These are phyloP conservation scores for Hypoxylon sp. DNA, from an alignment of 2,329 filamentous ascomycete genomes.

Conservation along the genomic window DNA sequence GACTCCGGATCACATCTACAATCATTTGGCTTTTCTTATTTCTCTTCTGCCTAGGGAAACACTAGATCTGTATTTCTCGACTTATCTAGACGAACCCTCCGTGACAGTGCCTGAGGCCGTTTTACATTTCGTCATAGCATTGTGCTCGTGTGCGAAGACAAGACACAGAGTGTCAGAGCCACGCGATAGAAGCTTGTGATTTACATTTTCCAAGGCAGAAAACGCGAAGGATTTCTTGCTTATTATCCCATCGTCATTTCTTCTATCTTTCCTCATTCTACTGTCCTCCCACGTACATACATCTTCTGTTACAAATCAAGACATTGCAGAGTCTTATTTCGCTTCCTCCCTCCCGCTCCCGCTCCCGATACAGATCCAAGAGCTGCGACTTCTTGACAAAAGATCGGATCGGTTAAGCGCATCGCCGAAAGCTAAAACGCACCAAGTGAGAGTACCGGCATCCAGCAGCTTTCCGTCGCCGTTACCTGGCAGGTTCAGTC, in stretches of 20 bases:
- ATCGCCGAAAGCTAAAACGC: conserved; percentile 24
- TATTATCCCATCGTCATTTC: conserved; percentile 18
- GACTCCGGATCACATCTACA: conserved; percentile 11
- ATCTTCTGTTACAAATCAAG: conserved; percentile 8
- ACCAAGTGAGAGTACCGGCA: conserved; percentile 1
- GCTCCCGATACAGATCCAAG: not conserved
- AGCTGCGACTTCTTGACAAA: not conserved
- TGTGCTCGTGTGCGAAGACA: conserved; percentile 5
- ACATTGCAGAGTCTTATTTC: conserved; percentile 4
- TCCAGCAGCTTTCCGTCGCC: conserved; percentile 25
- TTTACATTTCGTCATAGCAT: conserved; percentile 18
- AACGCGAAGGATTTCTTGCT: conserved; percentile 16
- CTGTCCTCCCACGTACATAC: conserved; percentile 15
- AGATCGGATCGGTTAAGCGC: conserved; percentile 19
- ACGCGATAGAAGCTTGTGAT: conserved; percentile 27
- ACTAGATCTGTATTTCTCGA: conserved; percentile 20
- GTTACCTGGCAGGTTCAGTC: not conserved
- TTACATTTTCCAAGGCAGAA: conserved; percentile 28
- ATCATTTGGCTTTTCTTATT: conserved; percentile 6
- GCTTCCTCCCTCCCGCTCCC: conserved; percentile 1
- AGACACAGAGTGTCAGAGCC: conserved; percentile 6
- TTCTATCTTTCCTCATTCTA: not conserved
- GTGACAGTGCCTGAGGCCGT: conserved; percentile 21
- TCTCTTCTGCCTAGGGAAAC: conserved; percentile 1
- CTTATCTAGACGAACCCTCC: conserved; percentile 23